Evolutionary conservation across 2,329 filamentous ascomycete species (phyloP), one percentile per base, ranked within the genome.

Genomic region (Epichloe elymi): DNA sequence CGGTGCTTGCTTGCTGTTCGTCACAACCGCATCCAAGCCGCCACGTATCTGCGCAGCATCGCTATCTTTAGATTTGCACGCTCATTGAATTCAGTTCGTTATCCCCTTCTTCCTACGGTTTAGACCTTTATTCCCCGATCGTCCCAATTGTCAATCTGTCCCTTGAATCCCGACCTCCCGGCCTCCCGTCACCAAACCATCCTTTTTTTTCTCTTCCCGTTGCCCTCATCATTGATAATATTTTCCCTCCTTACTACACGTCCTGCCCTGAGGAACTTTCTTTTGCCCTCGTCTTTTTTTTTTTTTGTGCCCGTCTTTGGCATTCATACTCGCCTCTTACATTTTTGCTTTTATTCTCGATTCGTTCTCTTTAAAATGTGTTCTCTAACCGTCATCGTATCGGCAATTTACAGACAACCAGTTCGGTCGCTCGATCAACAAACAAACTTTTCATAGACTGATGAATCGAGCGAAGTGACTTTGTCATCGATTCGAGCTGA

Each of bases 311-410:
- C 26, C 45, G 37, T 17, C 36, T 38, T 38, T 46, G 45, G 35
- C 45, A 38, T 26, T 38, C 19, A 38, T 46, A n/a, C 45, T 57
- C 51, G 52, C 55, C 58, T 58, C 60, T 49, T 55, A 58, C 50
- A 53, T 51, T 56, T 53, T 41, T 44, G 52, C 50, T 53, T 54
- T 54, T 56, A 50, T 52, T 57, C 57, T 55, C 54, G 55, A 58
- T 57, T 57, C 53, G 55, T 53, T 50, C n/a, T 15, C 42, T 58
- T 59, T 49, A 71, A 68, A 67, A 71, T 73, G 65, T 65, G 65
- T 67, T 70, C 66, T 79, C 76, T 79, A 78, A 79, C 75, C 61
- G 68, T 71, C 72, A 71, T 69, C 70, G 67, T 71, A 63, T 70
- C 66, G 70, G 68, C 53, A 70, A 73, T 68, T 65, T 72, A 66